Base-by-base conservation (phyloP, 345 rosid species). In the Pugionium cornutum region DNA sequence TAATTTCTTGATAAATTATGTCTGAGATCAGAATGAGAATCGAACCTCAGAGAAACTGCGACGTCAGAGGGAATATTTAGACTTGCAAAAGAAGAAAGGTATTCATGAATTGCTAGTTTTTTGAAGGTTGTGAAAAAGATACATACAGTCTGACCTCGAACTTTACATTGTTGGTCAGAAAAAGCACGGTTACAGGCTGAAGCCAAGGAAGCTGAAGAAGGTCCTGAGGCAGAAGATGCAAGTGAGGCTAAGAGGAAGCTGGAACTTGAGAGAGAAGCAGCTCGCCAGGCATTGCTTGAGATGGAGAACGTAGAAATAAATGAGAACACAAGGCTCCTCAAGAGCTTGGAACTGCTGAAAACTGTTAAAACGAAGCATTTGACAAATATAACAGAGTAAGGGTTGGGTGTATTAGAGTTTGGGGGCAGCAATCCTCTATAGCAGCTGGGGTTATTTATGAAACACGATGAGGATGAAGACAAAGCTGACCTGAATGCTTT, bases 171-270 rank as follows among this genome's bases (percentile, higher is more conserved):
- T 32, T 28, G 50, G 53, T 25, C 80, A 92, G 98, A 92, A 67
- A 89, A 85, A 77, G 88, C 91, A 64, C 79, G 89, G 52, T 67
- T 89, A 53, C 87, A 79, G 78, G 95, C 91, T 42, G 92, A 87
- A 78, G 97, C 89, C 27, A 87, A 77, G 78, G 92, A 88, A 51
- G 98, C 95, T 37, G 91, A 87, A 80, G 90, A 87, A 75, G 95
- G 88, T 74, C 70, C 90, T 30, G 96, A 78, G 76, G 92, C 83
- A 41, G 80, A 79, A 70, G 95, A 87, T 64, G 68, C 62, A 3
- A 48, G 64, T 49, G 92, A 87, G 70, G 91, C 83, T 18, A 86
- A 71, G 78, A 84, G 79, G 83, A 82, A 80, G 73, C 81, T 87
- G 78, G 88, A 82, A 64, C 62, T 75, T 36, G 95, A 89, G 74